Evolutionary conservation across 495 filamentous ascomycete genomes (phyloP).

Genomic region (Penicillium lagena): DNA sequence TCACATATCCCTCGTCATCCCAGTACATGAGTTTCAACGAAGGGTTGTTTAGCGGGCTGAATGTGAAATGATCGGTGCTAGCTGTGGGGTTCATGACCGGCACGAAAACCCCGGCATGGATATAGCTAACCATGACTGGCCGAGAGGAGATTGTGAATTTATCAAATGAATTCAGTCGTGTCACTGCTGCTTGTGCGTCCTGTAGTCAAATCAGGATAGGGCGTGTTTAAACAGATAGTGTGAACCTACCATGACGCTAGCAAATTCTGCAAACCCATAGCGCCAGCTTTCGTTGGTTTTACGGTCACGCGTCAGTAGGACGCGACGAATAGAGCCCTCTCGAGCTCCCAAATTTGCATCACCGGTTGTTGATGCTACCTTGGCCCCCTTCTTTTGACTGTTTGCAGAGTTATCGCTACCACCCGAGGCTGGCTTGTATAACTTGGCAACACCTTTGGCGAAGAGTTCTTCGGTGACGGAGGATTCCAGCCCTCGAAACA

Average conservation of each 20-base stretch:
- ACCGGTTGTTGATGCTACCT: conserved; percentile 68
- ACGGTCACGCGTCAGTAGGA: conserved; percentile 74
- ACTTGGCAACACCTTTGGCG: conserved; percentile 71
- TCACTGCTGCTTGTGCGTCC: conserved; percentile 73
- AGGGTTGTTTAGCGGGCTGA: conserved; percentile 65
- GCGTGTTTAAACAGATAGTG: not conserved
- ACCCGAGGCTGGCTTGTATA: conserved; percentile 49
- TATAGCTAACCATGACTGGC: conserved; percentile 67
- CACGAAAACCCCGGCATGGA: conserved; percentile 85
- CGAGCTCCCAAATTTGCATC: conserved; percentile 70
- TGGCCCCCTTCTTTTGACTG: conserved; percentile 48
- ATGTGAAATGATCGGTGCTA: conserved; percentile 57
- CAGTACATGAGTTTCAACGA: conserved; percentile 72
- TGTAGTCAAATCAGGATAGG: conserved; percentile 22
- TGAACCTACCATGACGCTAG: conserved; percentile 45
- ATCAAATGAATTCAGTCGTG: conserved; percentile 66
- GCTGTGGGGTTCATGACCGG: conserved; percentile 55
- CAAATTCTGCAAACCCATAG: conserved; percentile 88
- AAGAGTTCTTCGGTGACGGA: conserved; percentile 72
- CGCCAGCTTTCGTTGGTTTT: conserved; percentile 72
- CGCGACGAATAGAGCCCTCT: conserved; percentile 67
- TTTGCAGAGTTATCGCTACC: conserved; percentile 12
- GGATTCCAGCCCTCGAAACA: conserved; percentile 68
- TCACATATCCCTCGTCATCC: conserved; percentile 74
- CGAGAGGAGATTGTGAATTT: conserved; percentile 83